A percentile compares a stretch with the other conserved stretches of the same genome.
These are phyloP conservation scores for Flueggea neowawraea DNA, from an alignment of 441 rosid species.

Conservation along the genomic window DNA sequence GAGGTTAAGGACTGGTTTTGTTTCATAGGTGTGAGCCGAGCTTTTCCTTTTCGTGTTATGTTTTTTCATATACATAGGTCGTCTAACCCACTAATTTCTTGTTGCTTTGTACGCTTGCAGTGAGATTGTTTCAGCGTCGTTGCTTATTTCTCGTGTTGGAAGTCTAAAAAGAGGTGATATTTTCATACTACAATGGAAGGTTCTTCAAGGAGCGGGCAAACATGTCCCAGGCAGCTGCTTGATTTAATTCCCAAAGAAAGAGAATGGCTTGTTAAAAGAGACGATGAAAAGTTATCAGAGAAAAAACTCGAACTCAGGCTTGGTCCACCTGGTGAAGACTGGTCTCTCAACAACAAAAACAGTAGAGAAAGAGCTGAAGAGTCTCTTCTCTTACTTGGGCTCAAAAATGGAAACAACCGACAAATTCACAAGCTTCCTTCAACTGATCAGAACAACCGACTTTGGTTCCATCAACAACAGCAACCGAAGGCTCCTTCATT, in stretches of 20 bases:
- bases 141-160: conserved; percentile 9
- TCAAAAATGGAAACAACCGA: conserved; percentile 22
- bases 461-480: conserved; percentile 30
- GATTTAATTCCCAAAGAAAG: conserved; percentile 46
- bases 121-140: conserved; percentile 6
- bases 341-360: conserved; percentile 27
- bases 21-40: no score
- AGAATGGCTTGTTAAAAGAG: conserved; percentile 27
- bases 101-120: neutral
- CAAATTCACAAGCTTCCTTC: conserved; percentile 17
- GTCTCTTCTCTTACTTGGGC: conserved; percentile 44
- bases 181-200: conserved; percentile 36
- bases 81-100: neutral
- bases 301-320: conserved; percentile 84
- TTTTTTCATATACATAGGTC: no score
- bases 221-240: conserved; percentile 40
- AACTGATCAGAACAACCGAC: conserved; percentile 18
- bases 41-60: no score
- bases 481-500: conserved; percentile 29
- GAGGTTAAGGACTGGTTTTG: conserved; percentile 14
- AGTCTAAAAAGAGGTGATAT: conserved; percentile 7
- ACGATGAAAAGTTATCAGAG: conserved; percentile 32
- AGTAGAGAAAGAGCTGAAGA: conserved; percentile 29
- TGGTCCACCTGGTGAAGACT: conserved; percentile 81
- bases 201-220: conserved; percentile 39